These are phyloP conservation scores for Sclerotinia sclerotiorum DNA, from an alignment of 2,329 filamentous ascomycete species.

Conservation along the genomic window DNA sequence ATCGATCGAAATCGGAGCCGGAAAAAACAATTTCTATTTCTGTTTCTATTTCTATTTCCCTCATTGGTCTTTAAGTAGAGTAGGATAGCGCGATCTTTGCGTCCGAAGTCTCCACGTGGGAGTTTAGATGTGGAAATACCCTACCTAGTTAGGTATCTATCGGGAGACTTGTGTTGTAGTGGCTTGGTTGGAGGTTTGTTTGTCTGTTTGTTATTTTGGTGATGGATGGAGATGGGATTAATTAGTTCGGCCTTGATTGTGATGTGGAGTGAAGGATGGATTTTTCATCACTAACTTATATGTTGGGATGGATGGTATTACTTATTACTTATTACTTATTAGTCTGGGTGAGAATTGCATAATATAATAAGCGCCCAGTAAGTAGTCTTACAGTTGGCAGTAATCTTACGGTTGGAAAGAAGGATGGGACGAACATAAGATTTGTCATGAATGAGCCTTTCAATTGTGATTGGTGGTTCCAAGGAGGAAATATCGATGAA, in stretches of 20 bases:
- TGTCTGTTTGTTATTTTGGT: not conserved
- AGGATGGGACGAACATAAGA: not conserved
- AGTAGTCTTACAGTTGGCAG: not conserved
- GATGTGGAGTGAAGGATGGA: not conserved
- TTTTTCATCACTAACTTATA: slow-evolving; percentile 1
- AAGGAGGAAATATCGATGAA: no score
- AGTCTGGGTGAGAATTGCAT: not conserved
- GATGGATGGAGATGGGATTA: not conserved
- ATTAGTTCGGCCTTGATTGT: not conserved
- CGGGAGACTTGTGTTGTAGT: not conserved
- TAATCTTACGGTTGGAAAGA: not conserved
- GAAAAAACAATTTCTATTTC: not conserved
- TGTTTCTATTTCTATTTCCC: no score
- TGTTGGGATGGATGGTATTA: not conserved
- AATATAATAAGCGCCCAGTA: not conserved
- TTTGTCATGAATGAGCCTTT: not conserved
- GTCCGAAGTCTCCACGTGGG: not conserved
- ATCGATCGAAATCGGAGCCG: not conserved
- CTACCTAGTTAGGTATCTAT: no score
- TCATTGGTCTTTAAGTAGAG: not conserved
- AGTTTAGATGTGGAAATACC: not conserved
- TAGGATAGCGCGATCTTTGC: not conserved
- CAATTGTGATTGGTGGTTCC: not conserved
- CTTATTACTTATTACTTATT: not conserved
- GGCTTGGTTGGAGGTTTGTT: not conserved